Conservation (phyloP, 345 rosid genomes). For the Brassica rapa region DNA sequence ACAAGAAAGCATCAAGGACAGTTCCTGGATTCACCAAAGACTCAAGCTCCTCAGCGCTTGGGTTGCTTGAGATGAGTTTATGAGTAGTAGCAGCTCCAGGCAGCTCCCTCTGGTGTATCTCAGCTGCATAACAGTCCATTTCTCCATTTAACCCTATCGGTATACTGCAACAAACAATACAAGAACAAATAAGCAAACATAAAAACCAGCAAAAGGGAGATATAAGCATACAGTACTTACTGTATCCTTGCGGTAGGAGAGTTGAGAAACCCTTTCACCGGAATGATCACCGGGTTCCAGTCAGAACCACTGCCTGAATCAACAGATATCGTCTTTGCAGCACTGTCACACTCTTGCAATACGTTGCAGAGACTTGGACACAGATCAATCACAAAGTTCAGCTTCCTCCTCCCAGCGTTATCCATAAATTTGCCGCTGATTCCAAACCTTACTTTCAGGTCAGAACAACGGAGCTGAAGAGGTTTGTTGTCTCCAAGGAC, state of each 20-base stretch:
- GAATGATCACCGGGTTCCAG: constrained; percentile 60
- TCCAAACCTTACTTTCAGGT: constrained; percentile 67
- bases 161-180: constrained; percentile 52
- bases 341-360: constrained; percentile 63
- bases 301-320: constrained; percentile 67
- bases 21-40: constrained; percentile 50
- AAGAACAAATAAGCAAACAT: constrained; percentile 8
- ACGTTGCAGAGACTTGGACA: constrained; percentile 52
- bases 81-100: constrained; percentile 46
- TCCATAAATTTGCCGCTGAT: constrained; percentile 51
- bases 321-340: constrained; percentile 42
- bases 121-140: constrained; percentile 51
- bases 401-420: constrained; percentile 60
- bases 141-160: constrained; percentile 49
- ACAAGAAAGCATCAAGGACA: constrained; percentile 60
- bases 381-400: constrained; percentile 67
- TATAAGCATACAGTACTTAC: constrained; percentile 50
- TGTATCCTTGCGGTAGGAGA: constrained; percentile 64
- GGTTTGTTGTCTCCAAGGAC: constrained; percentile 42
- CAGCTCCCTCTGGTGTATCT: constrained; percentile 64
- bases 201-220: neutral
- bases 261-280: constrained; percentile 38
- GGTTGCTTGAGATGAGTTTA: constrained; percentile 58
- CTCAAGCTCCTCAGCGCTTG: constrained; percentile 53
- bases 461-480: constrained; percentile 62